Conservation (phyloP, 2,329 filamentous ascomycete genomes). For the Cordyceps tenuipes region DNA sequence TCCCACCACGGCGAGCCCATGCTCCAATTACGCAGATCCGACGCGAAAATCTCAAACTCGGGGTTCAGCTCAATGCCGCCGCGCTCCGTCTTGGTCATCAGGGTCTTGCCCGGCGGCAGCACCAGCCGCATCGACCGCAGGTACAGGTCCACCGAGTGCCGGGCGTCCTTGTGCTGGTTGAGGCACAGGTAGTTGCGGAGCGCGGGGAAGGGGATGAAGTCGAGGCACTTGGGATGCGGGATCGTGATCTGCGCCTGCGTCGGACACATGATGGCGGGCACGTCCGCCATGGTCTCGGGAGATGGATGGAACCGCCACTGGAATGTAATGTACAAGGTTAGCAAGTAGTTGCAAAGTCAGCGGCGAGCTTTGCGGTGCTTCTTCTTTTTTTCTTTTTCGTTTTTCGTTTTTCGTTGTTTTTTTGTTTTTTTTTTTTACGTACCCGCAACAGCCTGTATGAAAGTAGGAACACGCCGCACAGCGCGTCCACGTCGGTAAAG, state of each 20-base stretch:
- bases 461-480: conserved; percentile 20
- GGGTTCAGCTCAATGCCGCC: conserved; percentile 17
- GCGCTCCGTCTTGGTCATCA: conserved; percentile 13
- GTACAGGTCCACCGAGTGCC: conserved; percentile 13
- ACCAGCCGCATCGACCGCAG: conserved; percentile 11
- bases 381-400: too few species aligned
- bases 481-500: conserved; percentile 17
- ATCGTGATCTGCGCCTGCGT: conserved; percentile 11
- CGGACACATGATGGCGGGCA: conserved; percentile 12
- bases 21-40: conserved; percentile 19
- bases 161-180: conserved; percentile 7
- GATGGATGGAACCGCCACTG: conserved; percentile 14
- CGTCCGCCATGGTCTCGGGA: conserved; percentile 6
- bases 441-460: conserved; percentile 19
- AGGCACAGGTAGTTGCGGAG: conserved; percentile 14
- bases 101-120: conserved; percentile 14
- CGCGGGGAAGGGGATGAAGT: conserved; percentile 14
- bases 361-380: neutral
- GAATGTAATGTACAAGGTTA: neutral
- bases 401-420: too few species aligned
- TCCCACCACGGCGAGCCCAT: conserved; percentile 18
- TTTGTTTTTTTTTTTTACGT: neutral
- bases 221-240: conserved; percentile 13
- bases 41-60: conserved; percentile 17
- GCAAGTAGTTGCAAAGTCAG: neutral